Evolutionary conservation across 805 yeast genomes (phyloP).

Genomic region (Monosporozyma servazzii): DNA sequence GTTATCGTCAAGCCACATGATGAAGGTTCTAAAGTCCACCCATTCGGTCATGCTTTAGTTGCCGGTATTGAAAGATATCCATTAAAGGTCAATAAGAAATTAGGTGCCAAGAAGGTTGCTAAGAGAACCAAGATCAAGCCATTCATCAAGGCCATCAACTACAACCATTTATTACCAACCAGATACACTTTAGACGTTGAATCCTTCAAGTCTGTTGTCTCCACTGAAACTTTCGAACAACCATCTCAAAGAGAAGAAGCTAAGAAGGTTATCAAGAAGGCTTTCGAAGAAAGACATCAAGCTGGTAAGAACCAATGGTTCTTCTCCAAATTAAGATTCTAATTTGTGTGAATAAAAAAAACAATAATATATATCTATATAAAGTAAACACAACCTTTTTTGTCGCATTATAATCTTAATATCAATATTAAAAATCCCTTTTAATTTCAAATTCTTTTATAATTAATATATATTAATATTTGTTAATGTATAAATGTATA

Average conservation of each 20-base stretch:
- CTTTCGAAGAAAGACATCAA: conserved; percentile 98
- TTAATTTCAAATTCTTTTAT: conserved; percentile 5
- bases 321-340: conserved; percentile 94
- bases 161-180: conserved; percentile 99
- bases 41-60: conserved; percentile 98
- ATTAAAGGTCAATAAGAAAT: conserved; percentile 87
- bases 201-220: conserved; percentile 80
- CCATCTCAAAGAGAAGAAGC: conserved; percentile 99
- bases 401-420: background rate
- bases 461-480: background rate
- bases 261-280: conserved; percentile 97
- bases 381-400: background rate
- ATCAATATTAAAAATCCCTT: background rate
- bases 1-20: conserved; percentile 97
- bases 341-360: conserved; percentile 27
- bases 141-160: conserved; percentile 97
- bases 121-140: conserved; percentile 98
- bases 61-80: conserved; percentile 99
- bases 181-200: conserved; percentile 98
- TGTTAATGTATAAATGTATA: background rate
- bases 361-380: background rate
- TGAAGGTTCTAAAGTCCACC: conserved; percentile 97
- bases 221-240: conserved; percentile 91
- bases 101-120: conserved; percentile 93
- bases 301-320: conserved; percentile 99